Evolutionary conservation across 805 yeast species (phyloP).

Genomic region (Kregervanrija fluxuum): DNA sequence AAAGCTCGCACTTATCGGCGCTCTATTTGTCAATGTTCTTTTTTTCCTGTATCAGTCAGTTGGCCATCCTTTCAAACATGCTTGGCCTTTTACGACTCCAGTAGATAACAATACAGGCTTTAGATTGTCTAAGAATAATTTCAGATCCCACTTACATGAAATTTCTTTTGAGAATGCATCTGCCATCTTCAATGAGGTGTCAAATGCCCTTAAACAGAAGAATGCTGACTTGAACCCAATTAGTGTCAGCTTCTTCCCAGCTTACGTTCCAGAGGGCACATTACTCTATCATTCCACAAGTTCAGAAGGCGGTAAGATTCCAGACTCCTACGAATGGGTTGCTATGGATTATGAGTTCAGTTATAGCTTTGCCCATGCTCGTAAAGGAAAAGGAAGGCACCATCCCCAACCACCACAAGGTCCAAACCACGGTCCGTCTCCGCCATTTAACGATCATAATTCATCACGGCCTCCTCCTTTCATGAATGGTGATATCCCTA

Average conservation of each 20-base stretch:
- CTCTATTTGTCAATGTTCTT: too few relatives aligned
- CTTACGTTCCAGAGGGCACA: constrained; percentile 53
- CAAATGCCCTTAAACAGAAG: constrained; percentile 45
- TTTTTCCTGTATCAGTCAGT: too few relatives aligned
- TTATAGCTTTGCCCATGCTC: constrained; percentile 34
- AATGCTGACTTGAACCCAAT: constrained; percentile 46
- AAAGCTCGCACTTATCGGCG: too few relatives aligned
- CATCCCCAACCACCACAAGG: too few relatives aligned
- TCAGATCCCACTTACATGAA: too few relatives aligned
- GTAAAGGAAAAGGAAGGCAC: constrained; percentile 9
- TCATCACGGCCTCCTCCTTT: neutral
- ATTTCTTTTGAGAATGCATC: constrained; percentile 34
- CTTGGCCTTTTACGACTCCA: too few relatives aligned
- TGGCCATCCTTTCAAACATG: too few relatives aligned
- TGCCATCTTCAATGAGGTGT: constrained; percentile 47
- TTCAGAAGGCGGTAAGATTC: constrained; percentile 28
- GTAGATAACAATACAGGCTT: too few relatives aligned
- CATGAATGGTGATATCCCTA: constrained; percentile 6
- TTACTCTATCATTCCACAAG: constrained; percentile 47
- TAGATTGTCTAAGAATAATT: too few relatives aligned
- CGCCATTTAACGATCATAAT: too few relatives aligned
- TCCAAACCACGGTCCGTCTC: too few relatives aligned
- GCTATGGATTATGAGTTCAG: constrained; percentile 62
- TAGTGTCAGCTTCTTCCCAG: constrained; percentile 54
- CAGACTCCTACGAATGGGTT: constrained; percentile 49